Percentiles rank a stretch among this genome's conserved stretches.
Conservation (phyloP, 768 basidiomycete genomes). For the Pseudohyphozyma bogoriensis region DNA sequence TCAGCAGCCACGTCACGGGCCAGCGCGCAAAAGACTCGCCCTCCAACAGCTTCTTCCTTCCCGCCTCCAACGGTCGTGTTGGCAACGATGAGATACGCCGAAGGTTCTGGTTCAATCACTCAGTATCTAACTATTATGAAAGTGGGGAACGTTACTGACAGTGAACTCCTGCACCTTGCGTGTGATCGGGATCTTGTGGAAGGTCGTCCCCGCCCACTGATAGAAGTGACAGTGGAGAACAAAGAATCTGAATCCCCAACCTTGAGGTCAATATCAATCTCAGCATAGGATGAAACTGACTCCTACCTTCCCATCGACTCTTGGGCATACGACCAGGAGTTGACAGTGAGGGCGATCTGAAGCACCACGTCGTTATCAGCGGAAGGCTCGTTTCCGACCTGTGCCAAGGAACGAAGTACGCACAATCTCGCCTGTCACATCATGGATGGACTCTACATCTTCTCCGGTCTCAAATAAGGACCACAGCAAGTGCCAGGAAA, state of each 20-base stretch:
- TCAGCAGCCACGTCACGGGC: no score
- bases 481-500: not conserved
- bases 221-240: not conserved
- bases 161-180: conserved; percentile 2
- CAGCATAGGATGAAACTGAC: no score
- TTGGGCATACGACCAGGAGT: not conserved
- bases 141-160: not conserved
- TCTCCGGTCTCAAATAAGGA: not conserved
- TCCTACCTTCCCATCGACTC: not conserved
- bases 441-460: not conserved
- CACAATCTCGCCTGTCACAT: not conserved
- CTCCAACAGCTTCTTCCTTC: no score
- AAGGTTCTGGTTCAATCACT: no score
- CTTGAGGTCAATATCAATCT: not conserved
- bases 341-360: conserved; percentile 1
- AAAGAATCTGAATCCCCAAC: not conserved
- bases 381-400: not conserved
- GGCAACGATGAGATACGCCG: no score
- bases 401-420: not conserved
- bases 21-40: no score
- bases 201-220: not conserved
- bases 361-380: no score
- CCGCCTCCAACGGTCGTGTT: no score
- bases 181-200: not conserved
- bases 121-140: no score